Evolutionary conservation across 1,139 yeast genomes (phyloP), one percentile per base, ranked within the genome.

Genomic region (Sugiyamaella novakii): DNA sequence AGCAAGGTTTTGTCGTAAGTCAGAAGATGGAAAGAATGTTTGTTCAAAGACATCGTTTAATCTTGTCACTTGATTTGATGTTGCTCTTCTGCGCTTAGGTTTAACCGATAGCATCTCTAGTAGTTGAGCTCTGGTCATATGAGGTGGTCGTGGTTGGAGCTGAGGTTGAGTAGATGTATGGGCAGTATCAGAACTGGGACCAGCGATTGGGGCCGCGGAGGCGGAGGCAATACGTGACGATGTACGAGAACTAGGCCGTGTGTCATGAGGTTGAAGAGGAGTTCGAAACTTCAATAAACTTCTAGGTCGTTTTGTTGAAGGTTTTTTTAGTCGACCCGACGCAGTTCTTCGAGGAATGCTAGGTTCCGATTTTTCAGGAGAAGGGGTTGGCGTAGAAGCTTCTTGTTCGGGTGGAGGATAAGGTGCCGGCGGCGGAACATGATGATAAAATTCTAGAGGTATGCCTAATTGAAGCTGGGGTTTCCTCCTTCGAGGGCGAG

Each of bases 11-110:
- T 65, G 55, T 10, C 72, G 62, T 46, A 59, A 62, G 47, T 67
- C 71, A 3, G 69, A 62, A 7, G 71, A 58, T 3, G 72, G 72
- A 59, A 68, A 69, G 47, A 65, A 67, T 3, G 71, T 68, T 49
- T 65, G 61, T 27, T 60, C 60, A 54, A 68, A 66, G 22, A 66
- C 68, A 39, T 66, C 63, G 47, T 65, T 68, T 18, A 68, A 61
- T 39, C 64, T 58, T 35, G 54, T 54, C 5, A 68, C 67, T 52
- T 68, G 72, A 22, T 61, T 58, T 1, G 68, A 58, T 5, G 69
- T 66, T n/a, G 71, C 71, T 12, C 71, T 55, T 47, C 64, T 65
- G 19, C 71, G 61, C 49, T 67, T 67, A 12, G 71, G 70, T 47
- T 67, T 67, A 31, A 65, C 59, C 5, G 24, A 12, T 7, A 38